These are phyloP conservation scores for Porogramme epimiltina DNA, from an alignment of 1,284 basidiomycete species.

Conservation along the genomic window DNA sequence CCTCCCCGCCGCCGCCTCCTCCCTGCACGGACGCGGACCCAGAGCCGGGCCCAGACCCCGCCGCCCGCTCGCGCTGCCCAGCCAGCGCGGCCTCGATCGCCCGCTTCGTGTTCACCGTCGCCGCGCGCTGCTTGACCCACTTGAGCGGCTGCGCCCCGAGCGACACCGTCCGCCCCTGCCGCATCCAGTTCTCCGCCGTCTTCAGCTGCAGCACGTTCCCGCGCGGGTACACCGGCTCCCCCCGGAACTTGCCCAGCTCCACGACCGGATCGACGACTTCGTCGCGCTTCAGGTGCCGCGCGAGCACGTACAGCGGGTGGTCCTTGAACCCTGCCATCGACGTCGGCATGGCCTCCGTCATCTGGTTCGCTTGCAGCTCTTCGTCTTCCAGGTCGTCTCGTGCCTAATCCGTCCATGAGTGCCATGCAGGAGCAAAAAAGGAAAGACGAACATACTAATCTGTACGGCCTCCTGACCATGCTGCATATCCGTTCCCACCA, in stretches of 20 bases:
- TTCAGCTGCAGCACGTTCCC: slow-evolving; percentile 83
- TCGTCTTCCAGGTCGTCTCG: slow-evolving; percentile 94
- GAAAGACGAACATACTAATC: slow-evolving; percentile 57
- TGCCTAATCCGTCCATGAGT: slow-evolving; percentile 54
- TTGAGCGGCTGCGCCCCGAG: slow-evolving; percentile 87
- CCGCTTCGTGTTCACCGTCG: slow-evolving; percentile 81
- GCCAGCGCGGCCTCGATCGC: slow-evolving; percentile 77
- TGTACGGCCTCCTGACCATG: slow-evolving; percentile 72
- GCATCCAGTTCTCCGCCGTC: slow-evolving; percentile 95
- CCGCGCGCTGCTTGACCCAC: slow-evolving; percentile 84
- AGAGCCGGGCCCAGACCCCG: slow-evolving; percentile 2
- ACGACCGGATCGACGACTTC: slow-evolving; percentile 87
- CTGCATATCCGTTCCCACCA: slow-evolving; percentile 85
- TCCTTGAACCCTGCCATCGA: slow-evolving; percentile 93
- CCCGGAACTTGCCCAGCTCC: slow-evolving; percentile 90
- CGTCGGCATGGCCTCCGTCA: slow-evolving; percentile 93
- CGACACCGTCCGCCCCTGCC: slow-evolving; percentile 77
- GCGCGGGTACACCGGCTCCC: slow-evolving; percentile 91
- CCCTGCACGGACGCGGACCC: slow-evolving; percentile 11
- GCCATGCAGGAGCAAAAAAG: background rate
- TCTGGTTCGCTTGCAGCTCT: slow-evolving; percentile 80
- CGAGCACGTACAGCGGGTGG: slow-evolving; percentile 92
- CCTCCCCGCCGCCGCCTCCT: slow-evolving; percentile 33
- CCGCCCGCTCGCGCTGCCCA: slow-evolving; percentile 30
- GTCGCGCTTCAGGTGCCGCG: slow-evolving; percentile 86